A percentile compares a stretch with the other conserved stretches of the same genome.
Evolutionary conservation across 1,284 basidiomycete species (phyloP).

Genomic region (Meira miltonrushii): DNA sequence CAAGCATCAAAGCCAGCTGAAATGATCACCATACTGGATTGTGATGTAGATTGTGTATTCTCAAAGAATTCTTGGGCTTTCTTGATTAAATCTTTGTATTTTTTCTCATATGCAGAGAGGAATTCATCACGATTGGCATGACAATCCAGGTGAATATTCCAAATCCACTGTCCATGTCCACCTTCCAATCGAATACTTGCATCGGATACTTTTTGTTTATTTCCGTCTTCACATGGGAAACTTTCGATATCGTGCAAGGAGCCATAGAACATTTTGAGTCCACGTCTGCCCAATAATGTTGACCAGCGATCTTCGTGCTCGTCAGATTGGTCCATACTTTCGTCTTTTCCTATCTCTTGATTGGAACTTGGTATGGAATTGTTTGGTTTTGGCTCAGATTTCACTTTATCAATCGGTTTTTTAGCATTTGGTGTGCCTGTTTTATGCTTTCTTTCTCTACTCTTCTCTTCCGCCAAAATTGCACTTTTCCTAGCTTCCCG

Average conservation of each 20-base stretch:
- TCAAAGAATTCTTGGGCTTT: slow-evolving; percentile 70
- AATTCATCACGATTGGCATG: slow-evolving; percentile 74
- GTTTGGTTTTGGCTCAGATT: background rate
- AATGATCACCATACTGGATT: slow-evolving; percentile 66
- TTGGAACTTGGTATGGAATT: no score
- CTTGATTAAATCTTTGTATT: slow-evolving; percentile 67
- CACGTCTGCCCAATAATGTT: slow-evolving; percentile 21
- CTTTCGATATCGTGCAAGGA: slow-evolving; percentile 82
- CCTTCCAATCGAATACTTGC: slow-evolving; percentile 72
- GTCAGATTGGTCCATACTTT: background rate
- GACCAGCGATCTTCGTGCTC: no score
- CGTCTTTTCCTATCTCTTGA: background rate
- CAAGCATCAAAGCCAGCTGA: slow-evolving; percentile 81
- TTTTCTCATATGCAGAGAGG: slow-evolving; percentile 67
- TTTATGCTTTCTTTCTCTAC: no score
- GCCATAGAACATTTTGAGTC: slow-evolving; percentile 73
- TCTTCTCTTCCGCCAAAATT: background rate
- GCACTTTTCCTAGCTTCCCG: slow-evolving; percentile 28
- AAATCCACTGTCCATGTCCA: slow-evolving; percentile 78
- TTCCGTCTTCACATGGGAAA: slow-evolving; percentile 89
- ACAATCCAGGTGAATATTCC: slow-evolving; percentile 67
- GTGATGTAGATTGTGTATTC: slow-evolving; percentile 62
- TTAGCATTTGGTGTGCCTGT: background rate
- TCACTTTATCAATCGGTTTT: background rate
- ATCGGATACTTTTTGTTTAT: slow-evolving; percentile 70